phyloP scores from a whole-genome alignment of 345 rosid genomes.

The Sapria himalayana region DNA sequence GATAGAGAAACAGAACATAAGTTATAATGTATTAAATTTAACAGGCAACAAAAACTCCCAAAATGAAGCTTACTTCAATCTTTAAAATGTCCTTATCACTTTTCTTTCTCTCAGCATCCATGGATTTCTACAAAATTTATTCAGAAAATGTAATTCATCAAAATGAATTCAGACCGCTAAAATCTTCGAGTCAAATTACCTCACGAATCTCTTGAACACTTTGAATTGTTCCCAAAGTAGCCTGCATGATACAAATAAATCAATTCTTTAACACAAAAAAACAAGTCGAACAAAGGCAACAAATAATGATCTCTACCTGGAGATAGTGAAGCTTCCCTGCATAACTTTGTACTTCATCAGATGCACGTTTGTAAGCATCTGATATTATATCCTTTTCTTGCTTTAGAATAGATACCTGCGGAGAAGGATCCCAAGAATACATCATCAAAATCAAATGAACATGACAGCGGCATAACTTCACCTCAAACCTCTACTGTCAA shows the following conservation, averaged over 20 bases:
- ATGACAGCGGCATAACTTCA: slow-evolving; percentile 1
- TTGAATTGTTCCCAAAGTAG: slow-evolving; percentile 71
- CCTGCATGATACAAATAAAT: slow-evolving; percentile 31
- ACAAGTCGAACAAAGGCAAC: slow-evolving; percentile 1
- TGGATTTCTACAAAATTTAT: slow-evolving; percentile 34
- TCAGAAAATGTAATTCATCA: neutral
- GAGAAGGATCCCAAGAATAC: slow-evolving; percentile 6
- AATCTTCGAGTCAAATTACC: slow-evolving; percentile 19
- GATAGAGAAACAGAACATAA: too few species aligned
- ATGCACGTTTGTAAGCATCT: slow-evolving; percentile 81
- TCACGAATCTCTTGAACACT: slow-evolving; percentile 76
- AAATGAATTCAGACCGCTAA: neutral
- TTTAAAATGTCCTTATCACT: slow-evolving; percentile 52
- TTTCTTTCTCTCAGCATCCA: slow-evolving; percentile 63
- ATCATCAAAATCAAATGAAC: slow-evolving; percentile 7
- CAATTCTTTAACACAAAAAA: slow-evolving; percentile 6
- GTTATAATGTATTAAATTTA: too few species aligned
- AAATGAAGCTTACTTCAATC: slow-evolving; percentile 69
- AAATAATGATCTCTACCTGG: slow-evolving; percentile 33
- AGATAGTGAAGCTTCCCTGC: slow-evolving; percentile 63
- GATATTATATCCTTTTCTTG: slow-evolving; percentile 60
- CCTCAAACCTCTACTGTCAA: slow-evolving; percentile 56
- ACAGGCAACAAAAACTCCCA: too few species aligned
- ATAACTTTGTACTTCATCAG: slow-evolving; percentile 63
- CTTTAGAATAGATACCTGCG: slow-evolving; percentile 50